Conservation (phyloP, 1,139 yeast genomes). For the Saccharomycopsis phalli region DNA sequence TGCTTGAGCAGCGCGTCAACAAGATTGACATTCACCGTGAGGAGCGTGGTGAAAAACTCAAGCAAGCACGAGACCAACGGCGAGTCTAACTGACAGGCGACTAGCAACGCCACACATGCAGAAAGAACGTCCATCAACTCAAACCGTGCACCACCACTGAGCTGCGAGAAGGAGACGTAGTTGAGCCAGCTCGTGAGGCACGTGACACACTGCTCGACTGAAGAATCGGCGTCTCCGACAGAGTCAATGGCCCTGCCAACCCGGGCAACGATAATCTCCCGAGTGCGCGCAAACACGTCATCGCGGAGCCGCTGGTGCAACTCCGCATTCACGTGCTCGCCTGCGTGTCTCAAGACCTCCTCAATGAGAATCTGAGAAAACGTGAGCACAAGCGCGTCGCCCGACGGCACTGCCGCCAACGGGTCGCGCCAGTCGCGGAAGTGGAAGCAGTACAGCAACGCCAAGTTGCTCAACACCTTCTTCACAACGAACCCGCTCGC, state of each 20-base stretch:
- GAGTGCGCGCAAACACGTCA: conserved; percentile 26
- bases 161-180: conserved; percentile 25
- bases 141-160: conserved; percentile 25
- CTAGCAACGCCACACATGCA: too few species aligned
- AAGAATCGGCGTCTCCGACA: neutral
- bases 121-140: conserved; percentile 22
- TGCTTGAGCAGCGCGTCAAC: conserved; percentile 4
- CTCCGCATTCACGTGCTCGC: conserved; percentile 22
- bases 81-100: too few species aligned
- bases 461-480: conserved; percentile 45
- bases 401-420: too few species aligned
- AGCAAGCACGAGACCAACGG: conserved; percentile 20
- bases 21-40: conserved; percentile 20
- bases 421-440: conserved; percentile 33
- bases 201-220: too few species aligned
- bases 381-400: too few species aligned
- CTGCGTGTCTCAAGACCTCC: conserved; percentile 36
- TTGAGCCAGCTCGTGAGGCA: conserved; percentile 12
- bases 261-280: conserved; percentile 20
- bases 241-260: neutral
- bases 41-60: conserved; percentile 25
- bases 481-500: conserved; percentile 30
- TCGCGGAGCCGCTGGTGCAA: conserved; percentile 30
- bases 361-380: conserved; percentile 29
- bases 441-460: conserved; percentile 32